These are phyloP conservation scores for Vitis rotundifolia DNA, from an alignment of 164 flowering plant species.

Conservation along the genomic window DNA sequence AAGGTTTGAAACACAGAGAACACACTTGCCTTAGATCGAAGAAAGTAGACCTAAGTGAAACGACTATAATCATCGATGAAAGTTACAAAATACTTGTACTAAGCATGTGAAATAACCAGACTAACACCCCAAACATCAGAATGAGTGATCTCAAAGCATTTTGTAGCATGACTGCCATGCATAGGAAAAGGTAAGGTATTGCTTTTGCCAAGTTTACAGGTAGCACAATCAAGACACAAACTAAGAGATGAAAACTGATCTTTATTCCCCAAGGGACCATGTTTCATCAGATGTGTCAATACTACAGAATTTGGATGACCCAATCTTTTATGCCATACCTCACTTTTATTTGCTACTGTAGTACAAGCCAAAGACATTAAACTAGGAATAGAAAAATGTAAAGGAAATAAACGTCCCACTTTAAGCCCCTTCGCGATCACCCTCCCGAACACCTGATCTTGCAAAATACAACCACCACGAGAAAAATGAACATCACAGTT, in stretches of 20 bases:
- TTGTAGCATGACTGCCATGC: too few species aligned
- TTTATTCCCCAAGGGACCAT: not conserved
- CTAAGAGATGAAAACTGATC: not conserved
- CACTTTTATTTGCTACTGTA: not conserved
- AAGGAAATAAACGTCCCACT: constrained; percentile 7
- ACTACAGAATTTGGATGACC: not conserved
- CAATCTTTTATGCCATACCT: not conserved
- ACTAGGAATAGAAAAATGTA: too few species aligned
- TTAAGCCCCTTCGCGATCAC: constrained; percentile 9
- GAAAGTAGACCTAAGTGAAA: not conserved
- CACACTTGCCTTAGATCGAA: constrained; percentile 1
- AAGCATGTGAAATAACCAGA: too few species aligned
- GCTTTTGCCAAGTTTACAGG: too few species aligned
- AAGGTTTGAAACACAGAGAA: constrained; percentile 2
- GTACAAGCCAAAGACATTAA: not conserved
- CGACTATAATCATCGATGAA: not conserved
- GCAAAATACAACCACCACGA: constrained; percentile 3
- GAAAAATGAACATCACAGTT: constrained; percentile 5
- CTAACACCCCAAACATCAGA: too few species aligned
- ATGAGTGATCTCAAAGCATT: too few species aligned
- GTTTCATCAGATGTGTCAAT: not conserved
- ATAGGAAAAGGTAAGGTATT: too few species aligned
- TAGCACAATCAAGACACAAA: not conserved
- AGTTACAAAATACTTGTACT: too few species aligned
- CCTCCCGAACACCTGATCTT: not conserved